phyloP scores from a whole-genome alignment of 768 basidiomycete species.

The Cubamyces sp. region DNA sequence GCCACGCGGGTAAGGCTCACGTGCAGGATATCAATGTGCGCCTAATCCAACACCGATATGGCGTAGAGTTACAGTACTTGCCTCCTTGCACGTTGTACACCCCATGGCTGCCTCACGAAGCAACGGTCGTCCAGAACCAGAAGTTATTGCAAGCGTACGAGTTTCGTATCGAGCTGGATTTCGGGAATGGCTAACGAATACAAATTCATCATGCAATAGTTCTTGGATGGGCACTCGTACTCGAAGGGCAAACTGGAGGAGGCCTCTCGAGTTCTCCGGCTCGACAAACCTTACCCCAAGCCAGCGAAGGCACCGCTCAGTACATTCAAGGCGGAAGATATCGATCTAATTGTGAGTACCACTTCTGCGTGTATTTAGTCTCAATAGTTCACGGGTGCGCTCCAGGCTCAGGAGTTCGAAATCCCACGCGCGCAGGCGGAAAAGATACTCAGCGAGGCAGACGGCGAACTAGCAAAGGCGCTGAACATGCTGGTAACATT shows the following conservation, averaged over 20 bases:
- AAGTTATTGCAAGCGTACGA: conserved; percentile 70
- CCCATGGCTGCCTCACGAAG: conserved; percentile 30
- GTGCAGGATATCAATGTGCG: background rate
- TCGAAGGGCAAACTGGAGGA: conserved; percentile 70
- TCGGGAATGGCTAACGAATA: background rate
- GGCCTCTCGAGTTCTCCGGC: conserved; percentile 57
- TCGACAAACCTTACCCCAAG: conserved; percentile 60
- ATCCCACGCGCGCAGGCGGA: conserved; percentile 62
- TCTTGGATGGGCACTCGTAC: conserved; percentile 67
- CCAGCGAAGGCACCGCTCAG: conserved; percentile 44
- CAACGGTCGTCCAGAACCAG: conserved; percentile 64
- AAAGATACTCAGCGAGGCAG: conserved; percentile 55
- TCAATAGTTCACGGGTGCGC: background rate
- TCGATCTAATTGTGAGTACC: conserved; percentile 62
- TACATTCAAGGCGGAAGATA: conserved; percentile 58
- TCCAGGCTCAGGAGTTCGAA: conserved; percentile 67
- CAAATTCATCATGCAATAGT: conserved; percentile 36
- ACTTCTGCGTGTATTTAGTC: background rate
- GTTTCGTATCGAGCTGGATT: background rate
- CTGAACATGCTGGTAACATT: conserved; percentile 37
- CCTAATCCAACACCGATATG: background rate
- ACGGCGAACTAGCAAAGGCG: conserved; percentile 56
- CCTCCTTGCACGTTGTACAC: background rate
- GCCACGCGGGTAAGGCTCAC: conserved; percentile 14
- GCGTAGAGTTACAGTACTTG: too few relatives aligned